Evolutionary conservation across 2,329 filamentous ascomycete genomes (phyloP).

Genomic region (Didymella pinodella): DNA sequence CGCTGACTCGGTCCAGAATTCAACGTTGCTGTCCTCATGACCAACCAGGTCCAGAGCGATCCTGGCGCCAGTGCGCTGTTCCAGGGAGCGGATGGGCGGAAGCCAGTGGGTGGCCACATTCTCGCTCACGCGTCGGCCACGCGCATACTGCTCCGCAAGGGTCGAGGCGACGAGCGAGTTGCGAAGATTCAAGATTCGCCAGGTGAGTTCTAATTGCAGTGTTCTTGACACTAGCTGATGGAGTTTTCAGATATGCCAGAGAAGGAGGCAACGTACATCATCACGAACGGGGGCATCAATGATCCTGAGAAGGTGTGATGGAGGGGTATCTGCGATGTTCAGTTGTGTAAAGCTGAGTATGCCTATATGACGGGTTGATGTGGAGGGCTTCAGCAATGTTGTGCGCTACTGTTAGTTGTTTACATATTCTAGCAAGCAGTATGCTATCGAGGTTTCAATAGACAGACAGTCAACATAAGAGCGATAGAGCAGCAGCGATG

Average conservation of each 20-base stretch:
- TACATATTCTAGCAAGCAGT: neutral
- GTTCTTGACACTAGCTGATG: conserved; percentile 26
- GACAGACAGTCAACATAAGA: too few species aligned
- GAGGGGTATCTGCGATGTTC: neutral
- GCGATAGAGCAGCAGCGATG: neutral
- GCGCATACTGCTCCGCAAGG: conserved; percentile 71
- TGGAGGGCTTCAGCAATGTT: neutral
- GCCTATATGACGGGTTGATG: neutral
- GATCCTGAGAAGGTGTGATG: conserved; percentile 68
- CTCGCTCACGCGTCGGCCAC: conserved; percentile 74
- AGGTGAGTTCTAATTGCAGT: conserved; percentile 54
- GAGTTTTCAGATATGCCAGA: conserved; percentile 67
- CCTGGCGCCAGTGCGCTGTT: conserved; percentile 73
- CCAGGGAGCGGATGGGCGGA: conserved; percentile 71
- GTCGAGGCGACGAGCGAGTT: conserved; percentile 73
- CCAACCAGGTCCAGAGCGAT: conserved; percentile 76
- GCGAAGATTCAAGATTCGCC: conserved; percentile 74
- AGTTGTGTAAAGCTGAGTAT: neutral
- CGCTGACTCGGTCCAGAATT: conserved; percentile 60
- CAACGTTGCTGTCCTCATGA: conserved; percentile 66
- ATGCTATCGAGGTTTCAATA: too few species aligned
- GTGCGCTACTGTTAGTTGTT: neutral
- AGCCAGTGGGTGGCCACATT: conserved; percentile 72
- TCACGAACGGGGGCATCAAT: conserved; percentile 73
- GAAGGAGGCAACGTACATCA: conserved; percentile 73